Percentiles rank a stretch among this genome's conserved stretches.
Evolutionary conservation across 2,329 filamentous ascomycete genomes (phyloP).

Genomic region (Diplodia intermedia): DNA sequence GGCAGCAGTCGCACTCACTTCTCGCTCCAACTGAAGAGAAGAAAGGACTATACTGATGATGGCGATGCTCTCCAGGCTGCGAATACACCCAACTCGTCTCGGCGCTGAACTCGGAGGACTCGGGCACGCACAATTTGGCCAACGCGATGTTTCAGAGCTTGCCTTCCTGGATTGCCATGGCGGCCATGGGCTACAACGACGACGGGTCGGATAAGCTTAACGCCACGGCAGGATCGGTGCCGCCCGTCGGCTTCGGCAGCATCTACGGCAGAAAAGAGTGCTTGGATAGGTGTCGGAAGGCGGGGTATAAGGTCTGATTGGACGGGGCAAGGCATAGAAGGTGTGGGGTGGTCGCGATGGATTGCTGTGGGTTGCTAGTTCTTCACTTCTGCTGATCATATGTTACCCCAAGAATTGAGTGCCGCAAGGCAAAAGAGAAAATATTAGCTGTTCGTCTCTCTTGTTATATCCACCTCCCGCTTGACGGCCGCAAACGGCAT

Average conservation of each 20-base stretch:
- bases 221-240: slow-evolving; percentile 44
- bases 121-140: slow-evolving; percentile 58
- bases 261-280: slow-evolving; percentile 52
- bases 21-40: too few species aligned
- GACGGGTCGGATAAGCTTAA: slow-evolving; percentile 42
- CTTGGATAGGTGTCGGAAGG: slow-evolving; percentile 43
- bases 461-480: too few species aligned
- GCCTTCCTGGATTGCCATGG: slow-evolving; percentile 52
- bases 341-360: neutral
- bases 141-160: slow-evolving; percentile 51
- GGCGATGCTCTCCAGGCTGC: slow-evolving; percentile 48
- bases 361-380: neutral
- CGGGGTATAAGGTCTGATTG: slow-evolving; percentile 15
- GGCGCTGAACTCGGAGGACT: slow-evolving; percentile 57
- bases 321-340: too few species aligned
- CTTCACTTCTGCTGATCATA: neutral
- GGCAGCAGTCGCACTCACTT: too few species aligned
- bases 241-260: slow-evolving; percentile 52
- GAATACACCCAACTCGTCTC: slow-evolving; percentile 58
- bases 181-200: slow-evolving; percentile 51
- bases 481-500: too few species aligned
- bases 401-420: neutral
- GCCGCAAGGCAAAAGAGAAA: neutral
- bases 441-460: too few species aligned
- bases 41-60: neutral